Base-by-base conservation (phyloP, 768 basidiomycete genomes). In the Postia placenta region DNA sequence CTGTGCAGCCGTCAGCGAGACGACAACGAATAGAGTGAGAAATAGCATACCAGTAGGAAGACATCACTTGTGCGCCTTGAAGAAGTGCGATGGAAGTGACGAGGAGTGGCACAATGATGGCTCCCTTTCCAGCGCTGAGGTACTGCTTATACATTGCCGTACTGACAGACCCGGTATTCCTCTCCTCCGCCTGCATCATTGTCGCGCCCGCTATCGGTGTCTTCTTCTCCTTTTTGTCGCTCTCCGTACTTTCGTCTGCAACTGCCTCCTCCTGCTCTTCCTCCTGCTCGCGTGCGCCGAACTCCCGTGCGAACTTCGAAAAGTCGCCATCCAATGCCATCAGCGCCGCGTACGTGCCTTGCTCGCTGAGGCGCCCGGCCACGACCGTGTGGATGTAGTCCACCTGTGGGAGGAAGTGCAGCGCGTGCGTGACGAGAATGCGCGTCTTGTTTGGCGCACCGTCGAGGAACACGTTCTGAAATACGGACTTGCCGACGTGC, bases 401-500 rank as follows among this genome's bases (percentile, higher is more conserved):
- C 23, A 90, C 88, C 49, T 86, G 74, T 1, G 88, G 86, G 22
- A 97, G 76, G 71, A 94, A 88, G 66, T 95, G 92, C 7, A 95
- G 73, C 1, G 89, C 91, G 60, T 95, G 92, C 0, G 93, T 97
- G 40, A 95, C 92, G 45, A 97, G 80, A 40, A 97, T 73, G 24
- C 90, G 78, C 6, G 93, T 95, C 64, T 90, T 91, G 38, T 74
- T 78, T 4, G 70, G 61, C 12, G 79, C 69, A 14, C 74, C 76
- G 47, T 80, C 78, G 49, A 81, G 73, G 42, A 95, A 75, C 11
- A 92, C 87, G 50, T 93, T 84, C 60, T 87, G 79, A 70, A 95
- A 92, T 12, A 94, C 82, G 2, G 80, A 76, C 64, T 87, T 88
- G 35, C 92, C 92, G 42, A 95, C 91, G 60, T 93, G 91, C 4